Base-by-base conservation (phyloP, 2,329 filamentous ascomycete genomes). In the Aspergillus candidus region DNA sequence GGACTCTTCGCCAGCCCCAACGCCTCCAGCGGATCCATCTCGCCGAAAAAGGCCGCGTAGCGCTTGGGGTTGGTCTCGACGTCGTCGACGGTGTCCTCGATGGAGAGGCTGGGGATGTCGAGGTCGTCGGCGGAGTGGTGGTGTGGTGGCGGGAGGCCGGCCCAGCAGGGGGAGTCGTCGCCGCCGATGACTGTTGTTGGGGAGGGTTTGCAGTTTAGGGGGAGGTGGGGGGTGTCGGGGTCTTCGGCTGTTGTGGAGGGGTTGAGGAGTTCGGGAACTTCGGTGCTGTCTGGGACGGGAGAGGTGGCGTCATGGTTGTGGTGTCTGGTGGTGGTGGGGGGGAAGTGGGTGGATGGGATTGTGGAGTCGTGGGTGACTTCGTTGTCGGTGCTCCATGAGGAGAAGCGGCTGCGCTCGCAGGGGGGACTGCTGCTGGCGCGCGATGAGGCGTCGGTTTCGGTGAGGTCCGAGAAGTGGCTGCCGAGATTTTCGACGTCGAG, bases 401-500 rank as follows among this genome's bases (percentile, higher is more conserved):
- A 69, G 39, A 69, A 70, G 6, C 58, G 66, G 41, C 67, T 69
- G 41, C 50, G 56, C 38, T 65, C 59, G 22, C 55, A 56, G 5
- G 55, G 52, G 2, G 62, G 67, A 30, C 57, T 38, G n/a, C 48
- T 53, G 27, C 48, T 53, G 27, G 46, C 48, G 18, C 49, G 46
- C 12, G 66, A 66, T 11, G 22, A 27, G 22, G 22, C 8, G 22
- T 58, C 60, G 1, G 62, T 64, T 18, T 61, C 55, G 4, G 57
- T 67, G 50, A 67, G 63, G 40, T 64, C 65, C 2, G 70, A 72
- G 44, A 72, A 72, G 43, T 65, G 67, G 44, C 69, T 72, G n/a
- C 54, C 59, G 7, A 64, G 49, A 18, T 59, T 49, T 34, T 68
- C 59, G 14, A 54, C 51, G 32, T 67, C 62, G 18, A 66, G 51